Evolutionary conservation across 176 grass and related monocot species (phyloP).

Genomic region (Carex kokanica): DNA sequence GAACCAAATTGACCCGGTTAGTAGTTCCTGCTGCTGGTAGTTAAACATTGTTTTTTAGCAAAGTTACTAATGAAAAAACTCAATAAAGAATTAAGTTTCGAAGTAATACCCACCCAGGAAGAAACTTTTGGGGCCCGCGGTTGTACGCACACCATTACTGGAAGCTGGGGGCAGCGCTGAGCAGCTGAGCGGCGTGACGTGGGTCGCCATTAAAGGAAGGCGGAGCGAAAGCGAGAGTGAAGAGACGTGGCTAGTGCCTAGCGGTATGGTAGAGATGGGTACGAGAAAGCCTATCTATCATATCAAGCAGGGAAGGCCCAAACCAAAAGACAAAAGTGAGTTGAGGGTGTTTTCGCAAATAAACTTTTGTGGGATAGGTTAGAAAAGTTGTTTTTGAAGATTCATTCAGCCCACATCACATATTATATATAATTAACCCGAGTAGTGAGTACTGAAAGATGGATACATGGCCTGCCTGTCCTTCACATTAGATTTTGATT

Average conservation of each 20-base stretch:
- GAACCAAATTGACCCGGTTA: constrained; percentile 24
- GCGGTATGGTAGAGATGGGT: not conserved
- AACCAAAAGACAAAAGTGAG: no score
- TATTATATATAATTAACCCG: no score
- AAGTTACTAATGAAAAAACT: not conserved
- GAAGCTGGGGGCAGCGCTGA: constrained; percentile 16
- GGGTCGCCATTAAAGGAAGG: constrained; percentile 38
- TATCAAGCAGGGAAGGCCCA: no score
- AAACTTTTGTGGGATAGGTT: not conserved
- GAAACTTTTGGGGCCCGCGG: constrained; percentile 22
- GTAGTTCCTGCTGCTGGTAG: constrained; percentile 32
- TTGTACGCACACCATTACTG: constrained; percentile 13
- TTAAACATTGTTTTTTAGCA: not conserved
- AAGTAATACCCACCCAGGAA: constrained; percentile 9
- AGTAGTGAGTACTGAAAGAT: no score
- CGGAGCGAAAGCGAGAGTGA: not conserved
- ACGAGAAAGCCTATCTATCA: not conserved
- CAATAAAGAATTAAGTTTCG: not conserved
- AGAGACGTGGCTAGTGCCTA: constrained; percentile 7
- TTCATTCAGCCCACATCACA: no score
- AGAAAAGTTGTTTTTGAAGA: no score
- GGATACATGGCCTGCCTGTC: not conserved
- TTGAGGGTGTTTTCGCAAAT: not conserved
- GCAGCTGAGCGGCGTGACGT: constrained; percentile 31
- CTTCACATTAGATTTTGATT: not conserved